Evolutionary conservation across 805 yeast genomes (phyloP), one percentile per base, ranked within the genome.

Genomic region (Pichia nanzhaoensis): DNA sequence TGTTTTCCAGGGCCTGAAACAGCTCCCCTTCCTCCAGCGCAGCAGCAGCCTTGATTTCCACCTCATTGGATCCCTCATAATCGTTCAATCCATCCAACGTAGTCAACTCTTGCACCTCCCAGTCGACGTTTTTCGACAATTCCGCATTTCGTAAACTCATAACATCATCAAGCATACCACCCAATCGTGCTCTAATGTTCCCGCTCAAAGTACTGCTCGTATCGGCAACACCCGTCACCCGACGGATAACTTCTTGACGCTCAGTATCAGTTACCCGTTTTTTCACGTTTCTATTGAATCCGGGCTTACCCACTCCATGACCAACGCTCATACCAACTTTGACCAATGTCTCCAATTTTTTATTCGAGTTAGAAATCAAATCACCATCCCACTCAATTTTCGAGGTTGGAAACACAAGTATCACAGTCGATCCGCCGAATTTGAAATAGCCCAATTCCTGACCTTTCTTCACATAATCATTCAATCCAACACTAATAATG

Each of bases 391-490:
- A 83, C 21, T 51, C 49, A 54, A 84, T 70, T n/a, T 18, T 19
- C 27, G 13, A 3, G 8, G 41, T 59, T 44, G 81, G 80, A 54
- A 89, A 77, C 6, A 93, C 59, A 1, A 84, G 61, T 3, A 91
- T 65, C 6, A 88, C 73, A 0, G 99, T 93, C 0, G 95, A 85
- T 0, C 99, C 99, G 13, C 99, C 99, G 67, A 91, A 91, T 59
- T 90, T 87, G 73, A 91, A 91, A 59, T 87, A 91, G 0, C 99
- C 99, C 22, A 91, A 64, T 56, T 91, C 98, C 36, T 85, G 90
- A 4, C 93, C 85, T 38, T 90, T 71, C 8, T 64, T 55, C 3
- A 91, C 70, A 0, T 43, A 33, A 37, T 78, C 78, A 2, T 87
- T 88, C 38, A 73, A 75, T 42, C 73, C 59, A 14, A 80, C 82